Evolutionary conservation across 2,329 filamentous ascomycete species (phyloP).

Genomic region (Penicillium glabrum): DNA sequence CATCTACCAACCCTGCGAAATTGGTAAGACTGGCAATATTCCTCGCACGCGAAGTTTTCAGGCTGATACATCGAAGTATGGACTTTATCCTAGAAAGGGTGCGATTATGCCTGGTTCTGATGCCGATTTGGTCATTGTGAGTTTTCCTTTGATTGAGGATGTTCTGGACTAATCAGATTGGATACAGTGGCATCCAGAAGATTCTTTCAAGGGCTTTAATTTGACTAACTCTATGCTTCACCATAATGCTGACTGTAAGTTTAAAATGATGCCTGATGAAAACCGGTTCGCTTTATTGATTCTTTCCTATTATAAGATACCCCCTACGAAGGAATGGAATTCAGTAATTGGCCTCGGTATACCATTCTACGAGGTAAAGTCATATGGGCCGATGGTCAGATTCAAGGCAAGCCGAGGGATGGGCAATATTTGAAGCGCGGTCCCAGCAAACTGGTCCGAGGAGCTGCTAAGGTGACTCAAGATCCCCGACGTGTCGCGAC

Average conservation of each 20-base stretch:
- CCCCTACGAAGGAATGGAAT: slow-evolving; percentile 34
- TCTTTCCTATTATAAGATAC: slow-evolving; percentile 22
- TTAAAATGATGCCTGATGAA: neutral
- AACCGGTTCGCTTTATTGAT: neutral
- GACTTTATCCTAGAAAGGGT: slow-evolving; percentile 41
- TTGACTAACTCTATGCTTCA: slow-evolving; percentile 39
- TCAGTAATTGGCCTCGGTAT: slow-evolving; percentile 37
- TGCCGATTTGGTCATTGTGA: slow-evolving; percentile 49
- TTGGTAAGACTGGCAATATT: slow-evolving; percentile 15
- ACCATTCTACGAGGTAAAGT: slow-evolving; percentile 34
- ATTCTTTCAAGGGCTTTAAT: slow-evolving; percentile 19
- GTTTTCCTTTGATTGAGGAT: slow-evolving; percentile 10
- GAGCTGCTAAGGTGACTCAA: neutral
- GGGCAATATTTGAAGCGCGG: slow-evolving; percentile 7
- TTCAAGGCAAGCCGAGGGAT: slow-evolving; percentile 1
- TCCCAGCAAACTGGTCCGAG: neutral
- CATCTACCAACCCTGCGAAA: slow-evolving; percentile 45
- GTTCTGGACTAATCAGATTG: neutral
- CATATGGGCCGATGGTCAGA: slow-evolving; percentile 22
- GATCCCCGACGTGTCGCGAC: slow-evolving; percentile 2
- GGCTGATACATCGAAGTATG: slow-evolving; percentile 28
- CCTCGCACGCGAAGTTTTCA: too few species aligned
- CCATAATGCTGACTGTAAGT: slow-evolving; percentile 31
- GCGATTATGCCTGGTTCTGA: slow-evolving; percentile 44
- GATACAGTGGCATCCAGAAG: slow-evolving; percentile 12